Evolutionary conservation across 2,329 filamentous ascomycete genomes (phyloP).

Genomic region (Colletotrichum eleusines): DNA sequence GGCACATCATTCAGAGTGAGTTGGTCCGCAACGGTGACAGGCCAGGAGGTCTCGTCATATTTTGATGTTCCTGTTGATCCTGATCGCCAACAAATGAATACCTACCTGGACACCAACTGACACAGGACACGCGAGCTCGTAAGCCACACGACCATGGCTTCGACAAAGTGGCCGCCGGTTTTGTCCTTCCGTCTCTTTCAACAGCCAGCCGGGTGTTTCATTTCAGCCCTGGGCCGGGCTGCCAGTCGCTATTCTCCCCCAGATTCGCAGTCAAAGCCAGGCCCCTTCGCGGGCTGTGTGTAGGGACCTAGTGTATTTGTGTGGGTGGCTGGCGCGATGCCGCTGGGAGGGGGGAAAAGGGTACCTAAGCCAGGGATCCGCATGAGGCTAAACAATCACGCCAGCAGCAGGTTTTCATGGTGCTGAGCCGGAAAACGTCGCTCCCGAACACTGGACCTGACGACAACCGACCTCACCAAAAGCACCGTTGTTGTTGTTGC

Average conservation of each 20-base stretch:
- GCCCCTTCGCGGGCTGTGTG: neutral
- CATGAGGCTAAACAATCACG: constrained; percentile 40
- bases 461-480: constrained; percentile 22
- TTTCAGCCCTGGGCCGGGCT: constrained; percentile 5
- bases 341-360: constrained; percentile 13
- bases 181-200: constrained; percentile 17
- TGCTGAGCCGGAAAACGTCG: constrained; percentile 18
- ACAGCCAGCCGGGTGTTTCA: constrained; percentile 22
- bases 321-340: constrained; percentile 27
- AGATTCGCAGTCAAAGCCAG: constrained; percentile 2
- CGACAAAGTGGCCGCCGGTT: constrained; percentile 16
- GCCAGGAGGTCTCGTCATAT: constrained; percentile 2
- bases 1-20: neutral
- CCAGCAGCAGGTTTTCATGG: constrained; percentile 28
- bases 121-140: neutral
- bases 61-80: neutral
- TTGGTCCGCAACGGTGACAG: constrained; percentile 8
- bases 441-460: constrained; percentile 27
- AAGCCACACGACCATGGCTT: constrained; percentile 20
- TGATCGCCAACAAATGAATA: constrained; percentile 5
- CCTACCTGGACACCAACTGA: neutral
- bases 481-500: constrained; percentile 20
- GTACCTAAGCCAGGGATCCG: constrained; percentile 19
- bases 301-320: neutral
- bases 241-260: neutral